Evolutionary conservation across 805 yeast genomes (phyloP), one percentile per base, ranked within the genome.

Genomic region (Diddensiella caesifluorescens): DNA sequence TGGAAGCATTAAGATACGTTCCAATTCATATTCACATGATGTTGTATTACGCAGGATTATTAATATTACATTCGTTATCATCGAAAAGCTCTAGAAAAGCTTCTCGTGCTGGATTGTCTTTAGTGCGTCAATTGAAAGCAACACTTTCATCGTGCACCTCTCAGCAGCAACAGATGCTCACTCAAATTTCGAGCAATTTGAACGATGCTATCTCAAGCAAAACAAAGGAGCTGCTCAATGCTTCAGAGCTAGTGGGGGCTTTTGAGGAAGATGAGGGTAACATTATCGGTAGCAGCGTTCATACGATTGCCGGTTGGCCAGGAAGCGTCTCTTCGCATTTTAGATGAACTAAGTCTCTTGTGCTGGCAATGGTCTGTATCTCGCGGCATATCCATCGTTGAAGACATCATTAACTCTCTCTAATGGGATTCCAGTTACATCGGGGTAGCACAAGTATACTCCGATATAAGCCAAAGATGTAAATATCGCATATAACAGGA

Each of bases 341-440:
- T 9, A 2, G 45, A 31, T 42, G n/a, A n/a, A n/a, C n/a, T n/a
- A n/a, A n/a, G n/a, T n/a, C n/a, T n/a, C n/a, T n/a, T n/a, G n/a
- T n/a, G n/a, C n/a, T n/a, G n/a, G n/a, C n/a, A n/a, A n/a, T n/a
- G n/a, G n/a, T n/a, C n/a, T n/a, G n/a, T n/a, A n/a, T 22, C 25
- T 30, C 15, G 32, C 35, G 5, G 35, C 4, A 26, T 31, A 41
- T 5, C 97, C 97, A 50, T 80, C 81, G 32, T 80, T 70, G 51
- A 90, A 73, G 10, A 92, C 71, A 39, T 74, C 73, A 53, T 87
- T 90, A 36, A 94, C 85, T 65, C 89, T 96, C 62, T 92, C 98
- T 46, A 90, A 71, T 55, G 85, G 88, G 59, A 90, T 73, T 35
- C 94, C 94, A 1, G 95, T 78, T 35, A 92, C 77, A 64, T 90